Evolutionary conservation across 768 basidiomycete genomes (phyloP), one percentile per base, ranked within the genome.

Genomic region (Boletus vinaceobasis): DNA sequence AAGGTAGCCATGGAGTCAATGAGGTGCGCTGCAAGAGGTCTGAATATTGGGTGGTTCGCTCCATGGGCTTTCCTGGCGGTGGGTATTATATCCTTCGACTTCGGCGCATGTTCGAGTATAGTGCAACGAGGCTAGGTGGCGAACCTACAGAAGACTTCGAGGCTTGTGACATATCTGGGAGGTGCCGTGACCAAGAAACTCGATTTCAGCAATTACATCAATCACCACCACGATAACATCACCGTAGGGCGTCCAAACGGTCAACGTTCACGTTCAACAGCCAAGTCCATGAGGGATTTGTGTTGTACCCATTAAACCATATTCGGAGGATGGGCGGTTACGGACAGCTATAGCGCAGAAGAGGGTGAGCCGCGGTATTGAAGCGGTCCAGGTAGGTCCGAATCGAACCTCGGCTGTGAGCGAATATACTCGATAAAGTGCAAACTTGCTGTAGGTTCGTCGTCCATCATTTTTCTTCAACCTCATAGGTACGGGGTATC

Each of bases 31-130:
- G 13, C 5, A 31, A 21, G 46, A 39, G 3, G 46, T 39, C 21
- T 38, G 27, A 31, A 32, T 33, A 5, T 36, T 29, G 44, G 27
- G 49, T 11, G 15, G 52, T 48, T 51, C 6, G 33, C 17, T 36
- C 36, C 23, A 33, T 38, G 39, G 35, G 14, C 26, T 29, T 35
- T 35, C 19, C 43, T 51, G 8, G 47, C 8, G 21, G 10, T 39
- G 43, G 32, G 51, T n/a, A 27, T 62, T 63, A 55, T 63, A 63
- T 33, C 50, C 38, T 36, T 26, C 1, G 46, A 38, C 31, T 23
- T 26, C 1, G 46, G 35, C 31, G 26, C 29, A 21, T 54, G 45
- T 49, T 48, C 19, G 9, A 39, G 17, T 27, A 14, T 17, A 33
- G 46, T 21, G 21, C 35, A n/a, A 19, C 26, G 17, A 29, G 7